A percentile compares a stretch with the other conserved stretches of the same genome.
phyloP scores from a whole-genome alignment of 169 alveolate genomes.

The Eimeria mitis region DNA sequence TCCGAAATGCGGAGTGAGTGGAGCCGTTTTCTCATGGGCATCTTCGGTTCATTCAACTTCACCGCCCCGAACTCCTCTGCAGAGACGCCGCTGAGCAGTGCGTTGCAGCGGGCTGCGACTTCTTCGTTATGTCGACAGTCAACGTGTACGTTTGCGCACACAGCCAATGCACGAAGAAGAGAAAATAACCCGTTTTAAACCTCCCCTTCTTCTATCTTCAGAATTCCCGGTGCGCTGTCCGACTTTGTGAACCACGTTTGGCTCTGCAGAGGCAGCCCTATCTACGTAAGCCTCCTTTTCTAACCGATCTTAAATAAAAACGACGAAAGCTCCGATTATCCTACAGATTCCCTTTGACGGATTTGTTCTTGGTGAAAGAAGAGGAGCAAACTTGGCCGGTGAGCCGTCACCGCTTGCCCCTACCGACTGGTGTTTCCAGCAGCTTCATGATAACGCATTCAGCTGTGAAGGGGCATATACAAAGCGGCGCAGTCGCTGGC shows the following conservation, averaged over 20 bases:
- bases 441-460: background rate
- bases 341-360: constrained; percentile 62
- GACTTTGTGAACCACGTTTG: constrained; percentile 56
- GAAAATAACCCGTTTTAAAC: background rate
- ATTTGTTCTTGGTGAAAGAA: constrained; percentile 50
- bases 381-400: constrained; percentile 47
- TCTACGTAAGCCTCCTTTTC: constrained; percentile 2
- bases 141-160: constrained; percentile 8
- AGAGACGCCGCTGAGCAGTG: constrained; percentile 75
- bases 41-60: background rate
- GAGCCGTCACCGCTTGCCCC: background rate
- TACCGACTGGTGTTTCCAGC: background rate
- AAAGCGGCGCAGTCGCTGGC: constrained; percentile 18
- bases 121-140: constrained; percentile 62
- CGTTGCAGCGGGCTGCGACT: constrained; percentile 61
- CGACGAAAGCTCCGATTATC: background rate
- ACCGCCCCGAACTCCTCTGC: background rate
- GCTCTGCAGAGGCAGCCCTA: constrained; percentile 64
- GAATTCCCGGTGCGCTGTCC: constrained; percentile 37
- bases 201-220: background rate
- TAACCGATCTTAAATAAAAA: background rate
- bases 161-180: background rate
- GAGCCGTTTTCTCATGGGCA: too few species aligned
- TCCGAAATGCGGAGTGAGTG: constrained; percentile 46
- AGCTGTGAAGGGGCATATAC: constrained; percentile 24